Evolutionary conservation across 163 green algal genomes (phyloP), one percentile per base, ranked within the genome.

Genomic region (Chlamydomonas reinhardtii): DNA sequence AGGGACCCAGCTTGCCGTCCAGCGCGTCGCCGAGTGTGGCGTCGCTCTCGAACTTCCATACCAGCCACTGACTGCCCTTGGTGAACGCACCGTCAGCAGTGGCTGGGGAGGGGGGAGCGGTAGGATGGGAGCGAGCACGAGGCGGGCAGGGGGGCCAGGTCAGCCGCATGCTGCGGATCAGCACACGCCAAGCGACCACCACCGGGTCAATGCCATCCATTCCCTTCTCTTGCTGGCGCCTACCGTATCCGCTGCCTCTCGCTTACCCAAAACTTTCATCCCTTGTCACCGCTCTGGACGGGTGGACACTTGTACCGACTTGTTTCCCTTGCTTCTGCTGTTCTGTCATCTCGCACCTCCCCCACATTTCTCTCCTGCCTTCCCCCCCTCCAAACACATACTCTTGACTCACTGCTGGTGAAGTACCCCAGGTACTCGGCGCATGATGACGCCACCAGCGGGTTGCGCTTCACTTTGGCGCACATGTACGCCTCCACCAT

Each of bases 41-140:
- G 86, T 99, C 96, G 72, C 83, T 95, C 93, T 99, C 96, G 90
- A 97, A 99, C 89, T 94, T 94, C 95, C 96, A 99, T 27, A 98
- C 94, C 72, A 99, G 93, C 96, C 96, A 99, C 90, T 98, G 96
- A 34, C 91, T 94, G 89, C 89, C 96, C 43, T 91, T 93, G 56
- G 90, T 93, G 82, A 97, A 97, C 54, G 91, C 91, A 54, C 91
- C 91, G 0, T 93, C 89, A 29, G 73, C 88, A 11, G 91, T 84
- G 32, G 96, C 93, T 82, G 94, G 88, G 32, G 52, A 31, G 66
- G 32, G 22, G 9, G 22, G 54, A 24, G 24, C 2, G 32, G 43
- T n/a, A 59, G 0, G 39, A 31, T 11, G 61, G 59, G 34, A 43
- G 2, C n/a, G n/a, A n/a, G n/a, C n/a, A n/a, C n/a, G n/a, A n/a